These are phyloP conservation scores for Termitomyces sp. DNA, from an alignment of 1,284 basidiomycete genomes.

Conservation along the genomic window DNA sequence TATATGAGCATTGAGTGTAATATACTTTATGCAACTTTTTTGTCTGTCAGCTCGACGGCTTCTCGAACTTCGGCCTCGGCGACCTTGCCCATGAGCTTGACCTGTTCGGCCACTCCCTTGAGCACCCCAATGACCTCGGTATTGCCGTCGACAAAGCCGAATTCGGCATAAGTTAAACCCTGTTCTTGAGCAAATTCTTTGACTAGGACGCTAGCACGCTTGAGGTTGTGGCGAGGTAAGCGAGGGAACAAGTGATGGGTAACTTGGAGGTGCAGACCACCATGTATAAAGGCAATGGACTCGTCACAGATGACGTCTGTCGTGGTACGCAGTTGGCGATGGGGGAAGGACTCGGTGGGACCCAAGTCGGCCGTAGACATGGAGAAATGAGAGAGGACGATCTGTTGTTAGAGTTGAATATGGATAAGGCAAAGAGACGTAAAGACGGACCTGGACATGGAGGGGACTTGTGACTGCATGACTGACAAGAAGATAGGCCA, in stretches of 20 bases:
- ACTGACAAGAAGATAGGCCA: conserved; percentile 74
- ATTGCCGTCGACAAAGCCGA: conserved; percentile 85
- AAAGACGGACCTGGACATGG: conserved; percentile 65
- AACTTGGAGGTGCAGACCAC: conserved; percentile 92
- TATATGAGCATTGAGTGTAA: neutral
- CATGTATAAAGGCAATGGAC: conserved; percentile 86
- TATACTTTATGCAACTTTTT: conserved; percentile 16
- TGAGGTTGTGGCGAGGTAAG: conserved; percentile 90
- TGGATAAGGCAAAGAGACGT: conserved; percentile 8
- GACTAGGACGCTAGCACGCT: conserved; percentile 75
- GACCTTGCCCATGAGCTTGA: conserved; percentile 69
- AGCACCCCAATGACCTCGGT: conserved; percentile 73
- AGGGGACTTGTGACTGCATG: conserved; percentile 80
- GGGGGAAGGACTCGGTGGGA: conserved; percentile 85
- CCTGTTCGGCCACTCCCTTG: conserved; percentile 77
- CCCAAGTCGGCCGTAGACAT: conserved; percentile 93
- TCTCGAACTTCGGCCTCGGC: conserved; percentile 61
- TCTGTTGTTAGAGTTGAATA: conserved; percentile 47
- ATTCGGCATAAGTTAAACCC: conserved; percentile 84
- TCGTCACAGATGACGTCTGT: conserved; percentile 90
- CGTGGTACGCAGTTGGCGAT: conserved; percentile 93
- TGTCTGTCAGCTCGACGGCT: conserved; percentile 41
- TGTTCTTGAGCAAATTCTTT: conserved; percentile 85
- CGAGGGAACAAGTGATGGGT: conserved; percentile 97
- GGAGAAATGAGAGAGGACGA: conserved; percentile 96